These are phyloP conservation scores for Paraphaeosphaeria sporulosa DNA, from an alignment of 2,329 filamentous ascomycete species.

Conservation along the genomic window DNA sequence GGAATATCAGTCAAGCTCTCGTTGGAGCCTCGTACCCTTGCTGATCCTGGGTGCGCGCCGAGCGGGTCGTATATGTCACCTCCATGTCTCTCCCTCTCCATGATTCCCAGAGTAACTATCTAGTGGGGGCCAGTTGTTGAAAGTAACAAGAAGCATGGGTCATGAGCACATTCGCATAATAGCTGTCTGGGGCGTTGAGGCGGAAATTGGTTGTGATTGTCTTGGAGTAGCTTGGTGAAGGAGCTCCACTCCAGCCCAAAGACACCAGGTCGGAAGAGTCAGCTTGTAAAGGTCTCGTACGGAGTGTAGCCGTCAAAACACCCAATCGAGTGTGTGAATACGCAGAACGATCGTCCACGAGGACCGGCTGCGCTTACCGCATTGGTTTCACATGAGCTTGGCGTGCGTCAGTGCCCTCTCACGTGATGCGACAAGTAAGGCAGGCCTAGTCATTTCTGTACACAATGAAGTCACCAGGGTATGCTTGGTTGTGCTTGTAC, in stretches of 20 bases:
- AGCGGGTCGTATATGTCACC: slow-evolving; percentile 32
- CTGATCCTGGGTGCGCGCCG: slow-evolving; percentile 28
- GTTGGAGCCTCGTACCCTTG: slow-evolving; percentile 33
- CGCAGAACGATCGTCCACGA: neutral
- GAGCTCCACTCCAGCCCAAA: neutral
- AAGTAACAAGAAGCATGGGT: neutral
- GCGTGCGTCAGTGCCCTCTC: slow-evolving; percentile 8
- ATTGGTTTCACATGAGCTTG: neutral
- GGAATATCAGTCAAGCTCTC: slow-evolving; percentile 36
- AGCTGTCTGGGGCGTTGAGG: neutral
- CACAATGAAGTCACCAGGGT: too few relatives aligned
- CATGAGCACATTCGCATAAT: slow-evolving; percentile 6
- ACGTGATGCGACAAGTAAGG: neutral
- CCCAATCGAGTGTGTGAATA: neutral
- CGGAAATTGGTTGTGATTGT: neutral
- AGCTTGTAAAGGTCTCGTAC: too few relatives aligned
- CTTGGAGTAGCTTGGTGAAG: neutral
- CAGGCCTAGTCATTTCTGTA: neutral
- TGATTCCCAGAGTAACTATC: slow-evolving; percentile 10
- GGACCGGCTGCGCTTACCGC: neutral
- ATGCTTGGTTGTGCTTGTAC: too few relatives aligned
- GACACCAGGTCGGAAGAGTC: too few relatives aligned
- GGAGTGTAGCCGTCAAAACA: neutral
- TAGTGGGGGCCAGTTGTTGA: neutral
- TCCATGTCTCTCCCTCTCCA: slow-evolving; percentile 30